phyloP scores from a whole-genome alignment of 768 basidiomycete species.

The Suillus sp. region DNA sequence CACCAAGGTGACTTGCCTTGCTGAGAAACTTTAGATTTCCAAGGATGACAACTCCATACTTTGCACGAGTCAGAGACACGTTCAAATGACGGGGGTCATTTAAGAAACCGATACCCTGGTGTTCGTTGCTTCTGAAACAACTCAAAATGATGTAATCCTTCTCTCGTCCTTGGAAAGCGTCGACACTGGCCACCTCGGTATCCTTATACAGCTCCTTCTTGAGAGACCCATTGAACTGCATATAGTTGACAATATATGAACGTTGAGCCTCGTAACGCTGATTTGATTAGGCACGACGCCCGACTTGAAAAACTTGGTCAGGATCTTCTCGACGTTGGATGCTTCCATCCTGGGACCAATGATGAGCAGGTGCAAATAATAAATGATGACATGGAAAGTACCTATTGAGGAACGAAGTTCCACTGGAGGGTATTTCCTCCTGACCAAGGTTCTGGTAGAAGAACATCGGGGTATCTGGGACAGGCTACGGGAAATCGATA shows the following conservation, averaged over 20 bases:
- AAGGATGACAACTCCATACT: constrained; percentile 98
- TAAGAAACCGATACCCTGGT: constrained; percentile 99
- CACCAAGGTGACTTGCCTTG: constrained; percentile 65
- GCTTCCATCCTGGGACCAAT: constrained; percentile 78
- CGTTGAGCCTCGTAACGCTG: constrained; percentile 99
- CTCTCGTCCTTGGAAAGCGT: constrained; percentile 99
- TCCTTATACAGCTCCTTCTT: constrained; percentile 99
- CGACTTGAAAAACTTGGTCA: constrained; percentile 99
- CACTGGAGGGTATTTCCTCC: constrained; percentile 98
- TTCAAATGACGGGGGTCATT: constrained; percentile 96
- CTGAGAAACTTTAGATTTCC: constrained; percentile 99
- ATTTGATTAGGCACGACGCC: constrained; percentile 95
- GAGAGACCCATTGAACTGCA: constrained; percentile 99
- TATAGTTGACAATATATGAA: constrained; percentile 97
- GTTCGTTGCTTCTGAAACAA: constrained; percentile 98
- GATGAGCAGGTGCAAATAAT: constrained; percentile 11
- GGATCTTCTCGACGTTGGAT: constrained; percentile 99
- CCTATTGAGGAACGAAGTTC: constrained; percentile 98
- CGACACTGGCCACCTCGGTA: constrained; percentile 97
- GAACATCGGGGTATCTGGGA: constrained; percentile 97
- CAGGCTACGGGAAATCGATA: constrained; percentile 99
- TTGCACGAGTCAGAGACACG: constrained; percentile 95
- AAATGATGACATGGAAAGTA: constrained; percentile 29
- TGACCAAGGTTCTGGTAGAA: constrained; percentile 99
- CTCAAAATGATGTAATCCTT: constrained; percentile 99